Evolutionary conservation across 768 basidiomycete genomes (phyloP).

Genomic region (Leccinum fibrillosum): DNA sequence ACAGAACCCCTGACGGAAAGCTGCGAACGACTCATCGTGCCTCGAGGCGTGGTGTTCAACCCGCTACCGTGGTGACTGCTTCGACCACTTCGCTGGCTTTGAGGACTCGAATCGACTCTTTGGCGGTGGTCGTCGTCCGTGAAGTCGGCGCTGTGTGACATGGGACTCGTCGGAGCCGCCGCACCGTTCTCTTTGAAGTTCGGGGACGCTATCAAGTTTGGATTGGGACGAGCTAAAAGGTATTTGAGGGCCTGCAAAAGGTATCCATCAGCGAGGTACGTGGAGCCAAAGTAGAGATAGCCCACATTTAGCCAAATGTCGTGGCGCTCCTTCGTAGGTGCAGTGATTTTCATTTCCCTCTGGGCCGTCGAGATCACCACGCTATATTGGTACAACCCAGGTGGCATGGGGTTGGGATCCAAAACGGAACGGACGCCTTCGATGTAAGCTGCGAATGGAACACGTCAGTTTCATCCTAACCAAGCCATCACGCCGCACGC

Average conservation of each 20-base stretch:
- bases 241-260: conserved; percentile 79
- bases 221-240: conserved; percentile 72
- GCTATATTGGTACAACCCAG: conserved; percentile 89
- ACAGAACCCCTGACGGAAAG: conserved; percentile 68
- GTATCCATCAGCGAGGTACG: conserved; percentile 4
- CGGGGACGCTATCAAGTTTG: conserved; percentile 21
- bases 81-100: conserved; percentile 69
- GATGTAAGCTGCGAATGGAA: conserved; percentile 68
- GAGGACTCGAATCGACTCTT: conserved; percentile 54
- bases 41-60: conserved; percentile 76
- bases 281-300: conserved; percentile 14
- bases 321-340: conserved; percentile 66
- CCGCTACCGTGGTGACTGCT: conserved; percentile 57
- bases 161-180: conserved; percentile 47
- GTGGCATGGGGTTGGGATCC: conserved; percentile 94
- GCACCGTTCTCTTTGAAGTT: conserved; percentile 30
- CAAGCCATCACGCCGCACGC: conserved; percentile 2
- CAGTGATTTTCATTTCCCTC: conserved; percentile 98
- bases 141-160: conserved; percentile 40
- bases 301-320: conserved; percentile 76
- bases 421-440: conserved; percentile 89
- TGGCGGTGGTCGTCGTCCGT: conserved; percentile 54
- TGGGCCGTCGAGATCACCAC: conserved; percentile 91
- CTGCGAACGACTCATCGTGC: conserved; percentile 75
- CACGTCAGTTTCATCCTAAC: conserved; percentile 1